Percentiles rank a stretch among this genome's conserved stretches.
These are phyloP conservation scores for Alternaria atra DNA, from an alignment of 2,329 filamentous ascomycete species.

Conservation along the genomic window DNA sequence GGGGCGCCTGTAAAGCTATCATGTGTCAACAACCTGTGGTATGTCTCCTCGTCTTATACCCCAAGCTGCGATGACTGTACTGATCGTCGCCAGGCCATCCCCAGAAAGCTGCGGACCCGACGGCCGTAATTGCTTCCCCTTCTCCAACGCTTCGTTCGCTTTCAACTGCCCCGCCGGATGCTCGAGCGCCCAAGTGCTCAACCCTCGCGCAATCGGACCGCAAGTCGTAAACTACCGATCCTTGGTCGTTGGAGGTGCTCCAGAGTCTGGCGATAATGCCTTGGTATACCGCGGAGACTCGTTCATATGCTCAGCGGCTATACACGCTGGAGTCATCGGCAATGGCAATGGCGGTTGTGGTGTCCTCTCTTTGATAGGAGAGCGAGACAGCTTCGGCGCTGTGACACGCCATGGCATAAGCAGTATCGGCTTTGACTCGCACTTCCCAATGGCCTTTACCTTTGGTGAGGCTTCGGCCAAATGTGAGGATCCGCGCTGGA, in stretches of 20 bases:
- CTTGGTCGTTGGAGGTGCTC: constrained; percentile 71
- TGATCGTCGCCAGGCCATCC: constrained; percentile 30
- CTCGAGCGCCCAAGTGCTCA: constrained; percentile 56
- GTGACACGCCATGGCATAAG: constrained; percentile 41
- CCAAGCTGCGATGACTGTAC: background rate
- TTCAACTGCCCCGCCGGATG: constrained; percentile 68
- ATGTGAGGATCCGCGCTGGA: constrained; percentile 48
- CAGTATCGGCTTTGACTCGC: constrained; percentile 45
- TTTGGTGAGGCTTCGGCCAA: constrained; percentile 34
- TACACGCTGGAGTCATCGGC: constrained; percentile 45
- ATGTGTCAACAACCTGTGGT: constrained; percentile 76
- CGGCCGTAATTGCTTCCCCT: constrained; percentile 65
- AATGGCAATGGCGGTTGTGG: constrained; percentile 47
- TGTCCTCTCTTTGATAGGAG: constrained; percentile 38
- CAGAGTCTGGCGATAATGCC: constrained; percentile 12
- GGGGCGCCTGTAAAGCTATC: constrained; percentile 71
- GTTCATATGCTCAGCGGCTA: constrained; percentile 49
- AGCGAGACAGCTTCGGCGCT: constrained; percentile 33
- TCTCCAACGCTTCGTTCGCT: constrained; percentile 60
- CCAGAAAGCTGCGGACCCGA: constrained; percentile 59
- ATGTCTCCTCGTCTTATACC: constrained; percentile 23
- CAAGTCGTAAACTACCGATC: constrained; percentile 70
- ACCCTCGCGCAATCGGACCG: constrained; percentile 62
- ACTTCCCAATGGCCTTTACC: constrained; percentile 47
- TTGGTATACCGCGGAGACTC: constrained; percentile 49